Base-by-base conservation (phyloP, 2,329 filamentous ascomycete species). In the Fusarium algeriense region DNA sequence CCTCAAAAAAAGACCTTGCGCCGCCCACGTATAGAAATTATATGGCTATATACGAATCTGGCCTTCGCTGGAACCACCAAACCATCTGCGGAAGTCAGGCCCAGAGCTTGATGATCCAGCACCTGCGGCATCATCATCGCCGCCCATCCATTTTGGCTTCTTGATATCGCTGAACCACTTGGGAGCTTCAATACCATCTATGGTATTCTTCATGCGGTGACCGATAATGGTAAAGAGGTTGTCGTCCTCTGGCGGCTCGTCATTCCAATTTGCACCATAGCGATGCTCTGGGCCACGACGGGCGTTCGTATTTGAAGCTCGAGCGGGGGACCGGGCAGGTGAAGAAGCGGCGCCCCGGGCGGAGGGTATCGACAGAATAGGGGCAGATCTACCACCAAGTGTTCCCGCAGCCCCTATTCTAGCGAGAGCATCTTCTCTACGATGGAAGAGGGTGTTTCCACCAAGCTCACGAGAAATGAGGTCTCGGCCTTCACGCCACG, bases 401-500 rank as follows among this genome's bases (percentile, higher is more conserved):
- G 67, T 71, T 38, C 76, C 79, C 20, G 75, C 67, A 26, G 67
- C 74, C 44, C 76, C 73, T 44, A 78, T 74, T 44, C 81, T 76
- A 52, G 81, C 76, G 62, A 82, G 77, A 30, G 83, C 81, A 53
- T 85, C 82, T 38, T 85, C 82, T 20, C 85, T 82, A 53, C 86
- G 83, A 64, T 85, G 83, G 52, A 86, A 81, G 44, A 87, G 85
- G 6, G 88, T 87, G 38, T 86, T 87, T 17, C 92, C 91, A 65
- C 91, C 89, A 11, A 95, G 81, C 78, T 98, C 96, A 32, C 93
- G 89, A 70, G 97, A 93, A 69, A 99, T 97, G 32, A 99, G 87
- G 53, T 95, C 92, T 54, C 94, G 89, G 6, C 96, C 96, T 82
- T 98, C 96, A 49, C 95, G 90, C 96, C 95, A 98, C 3, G 91